These are phyloP conservation scores for Fusarium protoensiforme DNA, from an alignment of 2,329 filamentous ascomycete species.

Conservation along the genomic window DNA sequence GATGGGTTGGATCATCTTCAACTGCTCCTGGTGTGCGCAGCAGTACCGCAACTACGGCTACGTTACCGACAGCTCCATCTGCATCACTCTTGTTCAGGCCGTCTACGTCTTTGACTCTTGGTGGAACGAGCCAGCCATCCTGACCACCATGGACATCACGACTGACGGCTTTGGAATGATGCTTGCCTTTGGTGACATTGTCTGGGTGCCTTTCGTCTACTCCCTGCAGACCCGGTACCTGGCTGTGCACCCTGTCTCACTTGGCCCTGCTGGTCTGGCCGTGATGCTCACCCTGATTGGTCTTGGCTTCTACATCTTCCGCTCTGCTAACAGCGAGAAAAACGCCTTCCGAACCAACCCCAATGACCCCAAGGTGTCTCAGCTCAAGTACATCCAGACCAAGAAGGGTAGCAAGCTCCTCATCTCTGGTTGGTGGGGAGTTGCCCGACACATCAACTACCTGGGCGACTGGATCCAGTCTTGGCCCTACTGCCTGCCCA, in stretches of 20 bases:
- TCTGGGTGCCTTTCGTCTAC: constrained; percentile 94
- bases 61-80: constrained; percentile 85
- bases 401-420: constrained; percentile 83
- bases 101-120: constrained; percentile 87
- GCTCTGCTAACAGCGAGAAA: constrained; percentile 93
- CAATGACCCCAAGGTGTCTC: constrained; percentile 78
- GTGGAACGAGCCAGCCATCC: constrained; percentile 87
- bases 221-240: constrained; percentile 87
- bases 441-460: constrained; percentile 94
- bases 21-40: constrained; percentile 85
- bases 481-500: constrained; percentile 91
- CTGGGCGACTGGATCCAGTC: constrained; percentile 94
- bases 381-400: constrained; percentile 89
- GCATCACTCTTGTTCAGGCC: constrained; percentile 80
- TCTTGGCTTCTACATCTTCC: constrained; percentile 90
- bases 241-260: constrained; percentile 80
- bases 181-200: constrained; percentile 91
- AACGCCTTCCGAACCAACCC: constrained; percentile 92
- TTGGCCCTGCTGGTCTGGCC: constrained; percentile 74
- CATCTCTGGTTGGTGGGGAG: constrained; percentile 92
- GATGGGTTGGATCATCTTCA: constrained; percentile 87
- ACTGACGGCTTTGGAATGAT: constrained; percentile 96
- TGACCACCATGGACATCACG: constrained; percentile 95
- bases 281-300: constrained; percentile 75
- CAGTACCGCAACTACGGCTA: constrained; percentile 88